Percentiles rank a stretch among this genome's conserved stretches.
These are phyloP conservation scores for Heliamphora pulchella DNA, from an alignment of 179 eudicot species.

Conservation along the genomic window DNA sequence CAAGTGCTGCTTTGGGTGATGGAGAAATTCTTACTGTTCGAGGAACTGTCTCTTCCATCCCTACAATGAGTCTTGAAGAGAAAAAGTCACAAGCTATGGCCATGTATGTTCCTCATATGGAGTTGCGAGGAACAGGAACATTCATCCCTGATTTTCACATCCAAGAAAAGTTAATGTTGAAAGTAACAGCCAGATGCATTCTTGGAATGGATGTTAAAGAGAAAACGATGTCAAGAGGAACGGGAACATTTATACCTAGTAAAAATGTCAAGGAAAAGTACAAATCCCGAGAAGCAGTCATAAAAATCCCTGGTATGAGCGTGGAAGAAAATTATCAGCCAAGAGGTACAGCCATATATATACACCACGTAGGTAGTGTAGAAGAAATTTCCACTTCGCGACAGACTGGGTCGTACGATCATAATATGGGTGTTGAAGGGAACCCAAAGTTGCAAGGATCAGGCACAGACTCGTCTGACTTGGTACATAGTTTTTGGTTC, in stretches of 20 bases:
- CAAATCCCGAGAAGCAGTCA: background rate
- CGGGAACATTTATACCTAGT: background rate
- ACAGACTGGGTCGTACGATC: background rate
- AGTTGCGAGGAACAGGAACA: constrained; percentile 34
- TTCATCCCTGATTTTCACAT: constrained; percentile 26
- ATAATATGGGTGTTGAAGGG: background rate
- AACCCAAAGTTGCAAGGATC: background rate
- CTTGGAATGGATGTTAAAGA: background rate
- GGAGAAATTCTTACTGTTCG: background rate
- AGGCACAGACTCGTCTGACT: background rate
- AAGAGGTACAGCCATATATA: background rate
- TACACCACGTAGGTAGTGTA: background rate
- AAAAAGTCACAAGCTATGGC: background rate
- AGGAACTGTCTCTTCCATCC: background rate
- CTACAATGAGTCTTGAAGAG: background rate
- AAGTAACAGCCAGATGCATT: background rate
- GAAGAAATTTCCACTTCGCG: background rate
- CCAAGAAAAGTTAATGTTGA: background rate
- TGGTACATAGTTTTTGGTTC: background rate
- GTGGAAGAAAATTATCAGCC: background rate
- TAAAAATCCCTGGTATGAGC: background rate
- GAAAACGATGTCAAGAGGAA: constrained; percentile 5
- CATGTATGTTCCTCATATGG: background rate
- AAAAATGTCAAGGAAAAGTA: background rate
- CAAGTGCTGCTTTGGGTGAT: background rate